phyloP scores from a whole-genome alignment of 2,329 filamentous ascomycete genomes.

The Apiospora kogelbergensis region DNA sequence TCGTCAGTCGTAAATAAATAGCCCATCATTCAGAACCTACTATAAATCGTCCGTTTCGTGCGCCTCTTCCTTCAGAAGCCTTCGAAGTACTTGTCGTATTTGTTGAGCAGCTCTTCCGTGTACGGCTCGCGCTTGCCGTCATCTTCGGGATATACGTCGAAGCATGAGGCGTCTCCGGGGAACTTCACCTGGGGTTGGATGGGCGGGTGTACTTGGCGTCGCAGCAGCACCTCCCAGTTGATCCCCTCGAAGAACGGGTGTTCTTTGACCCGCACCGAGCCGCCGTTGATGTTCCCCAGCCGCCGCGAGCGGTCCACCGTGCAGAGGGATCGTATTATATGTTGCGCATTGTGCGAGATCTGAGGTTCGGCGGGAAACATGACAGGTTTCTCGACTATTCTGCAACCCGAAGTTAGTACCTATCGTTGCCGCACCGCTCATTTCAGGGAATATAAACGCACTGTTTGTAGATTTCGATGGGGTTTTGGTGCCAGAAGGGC shows the following conservation, averaged over 20 bases:
- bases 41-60: not conserved
- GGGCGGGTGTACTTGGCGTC: constrained; percentile 64
- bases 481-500: constrained; percentile 84
- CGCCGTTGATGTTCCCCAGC: constrained; percentile 76
- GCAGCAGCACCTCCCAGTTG: constrained; percentile 72
- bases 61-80: constrained; percentile 55
- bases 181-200: constrained; percentile 75
- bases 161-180: constrained; percentile 75
- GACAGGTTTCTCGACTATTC: constrained; percentile 77
- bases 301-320: constrained; percentile 76
- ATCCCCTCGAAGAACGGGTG: constrained; percentile 75
- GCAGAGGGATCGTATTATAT: constrained; percentile 75
- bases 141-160: constrained; percentile 81
- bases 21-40: not conserved
- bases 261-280: constrained; percentile 68
- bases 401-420: constrained; percentile 29
- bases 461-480: constrained; percentile 85
- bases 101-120: constrained; percentile 64
- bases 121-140: constrained; percentile 65
- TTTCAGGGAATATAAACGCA: constrained; percentile 34
- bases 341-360: constrained; percentile 68
- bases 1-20: constrained; percentile 5
- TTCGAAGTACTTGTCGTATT: constrained; percentile 70
- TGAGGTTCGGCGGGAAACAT: constrained; percentile 67
- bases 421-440: not conserved